A percentile compares a stretch with the other conserved stretches of the same genome.
Conservation (phyloP, 1,139 yeast genomes). For the Sugiyamaella paludigena region DNA sequence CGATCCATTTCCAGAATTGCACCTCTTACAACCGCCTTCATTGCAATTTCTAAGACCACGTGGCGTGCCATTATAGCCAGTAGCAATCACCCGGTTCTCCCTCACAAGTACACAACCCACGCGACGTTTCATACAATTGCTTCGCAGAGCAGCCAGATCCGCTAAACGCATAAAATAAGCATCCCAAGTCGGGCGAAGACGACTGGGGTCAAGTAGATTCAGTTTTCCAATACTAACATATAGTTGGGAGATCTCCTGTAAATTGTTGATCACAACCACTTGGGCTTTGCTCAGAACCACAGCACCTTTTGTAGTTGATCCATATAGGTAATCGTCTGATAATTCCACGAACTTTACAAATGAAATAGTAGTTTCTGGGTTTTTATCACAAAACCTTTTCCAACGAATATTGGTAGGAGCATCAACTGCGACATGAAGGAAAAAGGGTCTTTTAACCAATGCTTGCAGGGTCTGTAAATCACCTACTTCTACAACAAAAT, state of each 20-base stretch:
- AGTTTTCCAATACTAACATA: slow-evolving; percentile 53
- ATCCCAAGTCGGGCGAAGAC: slow-evolving; percentile 95
- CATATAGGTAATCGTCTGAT: slow-evolving; percentile 49
- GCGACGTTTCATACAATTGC: slow-evolving; percentile 94
- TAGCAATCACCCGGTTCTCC: slow-evolving; percentile 82
- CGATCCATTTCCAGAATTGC: slow-evolving; percentile 56
- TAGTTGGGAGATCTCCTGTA: slow-evolving; percentile 48
- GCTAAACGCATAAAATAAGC: slow-evolving; percentile 92
- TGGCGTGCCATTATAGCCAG: slow-evolving; percentile 98
- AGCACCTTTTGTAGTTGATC: slow-evolving; percentile 42
- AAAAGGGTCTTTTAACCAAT: slow-evolving; percentile 76
- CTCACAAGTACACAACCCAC: slow-evolving; percentile 95
- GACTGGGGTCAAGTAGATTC: slow-evolving; percentile 52
- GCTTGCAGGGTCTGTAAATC: slow-evolving; percentile 46
- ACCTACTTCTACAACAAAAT: slow-evolving; percentile 60
- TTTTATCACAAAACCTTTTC: slow-evolving; percentile 40
- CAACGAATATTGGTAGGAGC: slow-evolving; percentile 63
- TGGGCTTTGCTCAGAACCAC: slow-evolving; percentile 54
- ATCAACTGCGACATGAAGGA: slow-evolving; percentile 75
- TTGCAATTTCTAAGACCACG: slow-evolving; percentile 83
- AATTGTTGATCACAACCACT: slow-evolving; percentile 61
- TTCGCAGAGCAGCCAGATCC: slow-evolving; percentile 84
- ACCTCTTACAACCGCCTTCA: slow-evolving; percentile 91
- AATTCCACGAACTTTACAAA: slow-evolving; percentile 43
- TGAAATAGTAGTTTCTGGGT: slow-evolving; percentile 1